These are phyloP conservation scores for Yamadazyma spencermartinsiae DNA, from an alignment of 1,139 yeast genomes.

Conservation along the genomic window DNA sequence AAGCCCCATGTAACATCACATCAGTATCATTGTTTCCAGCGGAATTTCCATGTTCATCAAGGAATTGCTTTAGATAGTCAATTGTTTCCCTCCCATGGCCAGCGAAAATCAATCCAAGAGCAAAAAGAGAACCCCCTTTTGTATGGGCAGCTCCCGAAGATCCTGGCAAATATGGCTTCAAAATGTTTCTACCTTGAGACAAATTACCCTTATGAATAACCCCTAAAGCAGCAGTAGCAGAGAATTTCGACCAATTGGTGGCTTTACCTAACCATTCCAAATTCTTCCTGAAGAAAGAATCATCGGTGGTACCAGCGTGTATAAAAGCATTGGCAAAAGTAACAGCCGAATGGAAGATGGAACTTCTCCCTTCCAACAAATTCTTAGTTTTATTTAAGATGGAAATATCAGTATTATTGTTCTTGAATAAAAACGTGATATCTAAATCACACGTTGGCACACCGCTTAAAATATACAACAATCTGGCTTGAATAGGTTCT, in stretches of 20 bases:
- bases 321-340: slow-evolving; percentile 93
- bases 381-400: slow-evolving; percentile 82
- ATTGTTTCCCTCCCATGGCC: slow-evolving; percentile 93
- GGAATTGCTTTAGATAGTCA: slow-evolving; percentile 72
- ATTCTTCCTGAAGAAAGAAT: slow-evolving; percentile 85
- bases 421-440: slow-evolving; percentile 81
- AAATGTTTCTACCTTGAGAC: slow-evolving; percentile 82
- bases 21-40: slow-evolving; percentile 78
- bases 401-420: slow-evolving; percentile 83
- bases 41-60: slow-evolving; percentile 66
- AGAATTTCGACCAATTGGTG: slow-evolving; percentile 95
- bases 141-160: slow-evolving; percentile 79
- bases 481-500: slow-evolving; percentile 37
- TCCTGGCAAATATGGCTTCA: slow-evolving; percentile 92
- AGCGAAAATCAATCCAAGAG: slow-evolving; percentile 90
- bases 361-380: slow-evolving; percentile 85
- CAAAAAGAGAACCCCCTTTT: slow-evolving; percentile 94
- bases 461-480: slow-evolving; percentile 79
- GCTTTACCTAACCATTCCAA: slow-evolving; percentile 97
- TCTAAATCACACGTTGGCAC: slow-evolving; percentile 93
- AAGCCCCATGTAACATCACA: slow-evolving; percentile 92
- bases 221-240: slow-evolving; percentile 98
- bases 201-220: slow-evolving; percentile 95
- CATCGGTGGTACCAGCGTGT: slow-evolving; percentile 97
- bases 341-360: slow-evolving; percentile 93